Conservation (phyloP, 768 basidiomycete genomes). For the Roridomyces roridus region DNA sequence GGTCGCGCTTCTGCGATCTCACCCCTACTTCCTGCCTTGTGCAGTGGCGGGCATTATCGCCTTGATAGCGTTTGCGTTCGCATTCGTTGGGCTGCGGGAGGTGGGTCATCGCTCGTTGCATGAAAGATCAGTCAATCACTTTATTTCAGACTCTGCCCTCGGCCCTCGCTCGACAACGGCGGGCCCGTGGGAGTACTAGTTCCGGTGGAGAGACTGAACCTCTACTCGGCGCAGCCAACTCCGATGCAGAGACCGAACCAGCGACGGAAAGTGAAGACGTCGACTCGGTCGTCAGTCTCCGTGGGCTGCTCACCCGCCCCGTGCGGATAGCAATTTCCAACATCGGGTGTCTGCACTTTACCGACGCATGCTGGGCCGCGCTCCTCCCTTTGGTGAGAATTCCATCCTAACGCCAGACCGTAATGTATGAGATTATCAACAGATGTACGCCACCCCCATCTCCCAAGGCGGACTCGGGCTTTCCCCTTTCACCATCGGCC, state of each 20-base stretch:
- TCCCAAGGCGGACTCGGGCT: conserved; percentile 3
- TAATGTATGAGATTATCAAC: background rate
- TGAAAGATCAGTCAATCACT: background rate
- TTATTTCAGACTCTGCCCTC: too few relatives aligned
- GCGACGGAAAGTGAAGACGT: background rate
- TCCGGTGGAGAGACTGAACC: background rate
- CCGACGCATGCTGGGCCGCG: background rate
- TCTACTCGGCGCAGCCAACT: background rate
- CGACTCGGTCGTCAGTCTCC: too few relatives aligned
- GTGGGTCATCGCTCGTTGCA: background rate
- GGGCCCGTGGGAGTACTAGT: too few relatives aligned
- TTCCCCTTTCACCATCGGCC: conserved; percentile 42
- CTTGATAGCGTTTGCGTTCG: conserved; percentile 2
- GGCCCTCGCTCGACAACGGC: too few relatives aligned
- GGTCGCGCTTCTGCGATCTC: background rate
- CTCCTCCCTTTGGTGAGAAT: background rate
- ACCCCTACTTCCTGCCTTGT: conserved; percentile 21
- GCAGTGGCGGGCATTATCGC: conserved; percentile 4
- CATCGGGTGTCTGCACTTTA: background rate
- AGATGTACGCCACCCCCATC: conserved; percentile 10
- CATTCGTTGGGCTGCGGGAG: conserved; percentile 7
- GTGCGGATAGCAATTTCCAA: background rate
- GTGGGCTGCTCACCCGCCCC: background rate
- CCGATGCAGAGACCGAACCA: background rate
- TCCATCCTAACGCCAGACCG: too few relatives aligned